Evolutionary conservation across 73 alveolate species (phyloP).

Genomic region (Breviolum minutum): DNA sequence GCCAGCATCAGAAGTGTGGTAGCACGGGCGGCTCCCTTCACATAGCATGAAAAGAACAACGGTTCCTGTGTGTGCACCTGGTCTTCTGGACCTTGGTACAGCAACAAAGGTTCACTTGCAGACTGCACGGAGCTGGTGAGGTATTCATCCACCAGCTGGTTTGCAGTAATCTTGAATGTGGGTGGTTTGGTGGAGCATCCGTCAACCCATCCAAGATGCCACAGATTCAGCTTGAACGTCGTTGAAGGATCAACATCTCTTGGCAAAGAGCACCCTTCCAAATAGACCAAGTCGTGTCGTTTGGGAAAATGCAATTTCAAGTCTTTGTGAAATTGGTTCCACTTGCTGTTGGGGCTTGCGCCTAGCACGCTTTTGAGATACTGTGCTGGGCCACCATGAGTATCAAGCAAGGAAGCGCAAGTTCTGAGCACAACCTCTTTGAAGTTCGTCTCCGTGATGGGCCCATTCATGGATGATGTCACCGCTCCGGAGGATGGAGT

Average conservation of each 20-base stretch:
- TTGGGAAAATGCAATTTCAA: neutral
- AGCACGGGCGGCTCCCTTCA: conserved; percentile 41
- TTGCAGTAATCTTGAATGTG: neutral
- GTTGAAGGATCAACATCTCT: neutral
- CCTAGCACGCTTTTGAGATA: neutral
- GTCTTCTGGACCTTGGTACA: neutral
- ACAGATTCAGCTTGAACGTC: neutral
- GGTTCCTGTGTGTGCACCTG: neutral
- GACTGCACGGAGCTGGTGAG: neutral
- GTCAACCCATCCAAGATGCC: neutral
- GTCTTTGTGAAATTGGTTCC: neutral
- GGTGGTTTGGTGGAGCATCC: neutral
- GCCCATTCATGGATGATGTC: too few relatives aligned
- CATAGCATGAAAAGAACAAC: neutral
- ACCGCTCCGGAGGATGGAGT: neutral
- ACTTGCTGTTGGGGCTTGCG: too few relatives aligned
- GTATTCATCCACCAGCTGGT: neutral
- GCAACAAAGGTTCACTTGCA: neutral
- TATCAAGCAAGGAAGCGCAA: neutral
- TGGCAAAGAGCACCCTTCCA: neutral
- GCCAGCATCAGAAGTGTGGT: conserved; percentile 18
- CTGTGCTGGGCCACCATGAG: conserved; percentile 16
- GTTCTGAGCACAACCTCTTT: neutral
- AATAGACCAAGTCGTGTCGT: neutral
- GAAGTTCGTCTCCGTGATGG: neutral